Evolutionary conservation across 2,329 filamentous ascomycete genomes (phyloP).

Genomic region (Seiridium cupressi): DNA sequence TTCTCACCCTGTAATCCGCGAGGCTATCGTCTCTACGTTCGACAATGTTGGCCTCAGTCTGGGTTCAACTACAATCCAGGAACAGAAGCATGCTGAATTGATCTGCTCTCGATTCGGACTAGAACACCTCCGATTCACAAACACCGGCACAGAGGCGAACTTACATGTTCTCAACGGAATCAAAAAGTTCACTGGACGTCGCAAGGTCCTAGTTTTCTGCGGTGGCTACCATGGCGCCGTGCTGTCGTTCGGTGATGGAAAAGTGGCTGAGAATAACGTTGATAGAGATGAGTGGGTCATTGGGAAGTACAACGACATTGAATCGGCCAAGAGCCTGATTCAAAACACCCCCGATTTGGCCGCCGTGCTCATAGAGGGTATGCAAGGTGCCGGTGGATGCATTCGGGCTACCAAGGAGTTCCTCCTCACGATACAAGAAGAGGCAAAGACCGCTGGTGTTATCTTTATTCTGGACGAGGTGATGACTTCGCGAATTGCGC

Average conservation of each 20-base stretch:
- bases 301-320: constrained; percentile 60
- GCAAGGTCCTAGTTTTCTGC: constrained; percentile 48
- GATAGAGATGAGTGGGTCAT: constrained; percentile 57
- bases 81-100: constrained; percentile 48
- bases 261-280: constrained; percentile 40
- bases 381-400: constrained; percentile 64
- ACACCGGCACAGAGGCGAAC: constrained; percentile 66
- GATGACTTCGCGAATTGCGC: constrained; percentile 61
- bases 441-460: constrained; percentile 45
- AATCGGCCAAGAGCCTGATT: constrained; percentile 42
- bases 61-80: constrained; percentile 50
- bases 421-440: constrained; percentile 45
- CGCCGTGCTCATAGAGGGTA: constrained; percentile 63
- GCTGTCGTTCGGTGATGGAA: constrained; percentile 43
- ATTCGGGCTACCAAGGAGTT: constrained; percentile 51
- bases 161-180: constrained; percentile 57
- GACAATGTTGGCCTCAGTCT: constrained; percentile 50
- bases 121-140: constrained; percentile 59
- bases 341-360: constrained; percentile 45
- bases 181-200: constrained; percentile 40
- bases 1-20: constrained; percentile 52
- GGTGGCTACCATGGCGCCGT: constrained; percentile 55
- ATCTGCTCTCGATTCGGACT: constrained; percentile 54
- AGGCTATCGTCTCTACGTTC: constrained; percentile 44
- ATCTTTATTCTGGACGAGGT: constrained; percentile 71